Percentiles rank a stretch among this genome's conserved stretches.
Evolutionary conservation across 1,284 basidiomycete species (phyloP).

Genomic region (Ustilago sp.): DNA sequence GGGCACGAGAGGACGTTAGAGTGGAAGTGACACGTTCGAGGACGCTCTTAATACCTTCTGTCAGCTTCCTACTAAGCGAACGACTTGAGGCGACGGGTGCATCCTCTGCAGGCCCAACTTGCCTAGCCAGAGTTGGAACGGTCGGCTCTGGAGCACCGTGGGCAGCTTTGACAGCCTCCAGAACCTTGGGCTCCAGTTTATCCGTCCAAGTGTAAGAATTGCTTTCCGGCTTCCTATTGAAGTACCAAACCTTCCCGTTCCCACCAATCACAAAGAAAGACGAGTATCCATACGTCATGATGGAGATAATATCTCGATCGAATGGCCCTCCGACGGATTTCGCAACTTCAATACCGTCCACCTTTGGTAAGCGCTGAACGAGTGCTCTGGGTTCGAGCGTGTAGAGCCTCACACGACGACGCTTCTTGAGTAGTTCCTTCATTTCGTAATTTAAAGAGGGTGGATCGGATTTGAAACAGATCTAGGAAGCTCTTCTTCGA

Average conservation of each 20-base stretch:
- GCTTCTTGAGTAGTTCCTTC: background rate
- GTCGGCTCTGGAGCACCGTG: background rate
- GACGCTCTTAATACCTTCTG: background rate
- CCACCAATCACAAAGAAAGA: background rate
- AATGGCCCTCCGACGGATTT: background rate
- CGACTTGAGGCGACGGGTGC: background rate
- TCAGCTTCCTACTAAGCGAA: background rate
- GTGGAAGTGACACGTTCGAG: background rate
- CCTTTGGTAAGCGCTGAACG: background rate
- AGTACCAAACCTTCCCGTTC: conserved; percentile 5
- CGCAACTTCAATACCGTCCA: background rate
- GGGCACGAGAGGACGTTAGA: background rate
- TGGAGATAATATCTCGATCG: background rate
- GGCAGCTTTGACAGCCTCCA: background rate
- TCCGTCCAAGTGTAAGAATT: background rate
- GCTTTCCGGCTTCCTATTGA: background rate
- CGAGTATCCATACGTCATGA: background rate
- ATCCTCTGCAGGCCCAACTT: background rate
- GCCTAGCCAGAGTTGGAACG: background rate
- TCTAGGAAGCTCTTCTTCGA: background rate
- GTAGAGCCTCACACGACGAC: background rate
- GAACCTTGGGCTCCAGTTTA: too few relatives aligned
- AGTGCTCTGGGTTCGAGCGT: background rate
- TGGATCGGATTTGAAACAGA: background rate
- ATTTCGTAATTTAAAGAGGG: conserved; percentile 7